phyloP scores from a whole-genome alignment of 2,329 filamentous ascomycete genomes.

The Thielaviopsis euricoi region DNA sequence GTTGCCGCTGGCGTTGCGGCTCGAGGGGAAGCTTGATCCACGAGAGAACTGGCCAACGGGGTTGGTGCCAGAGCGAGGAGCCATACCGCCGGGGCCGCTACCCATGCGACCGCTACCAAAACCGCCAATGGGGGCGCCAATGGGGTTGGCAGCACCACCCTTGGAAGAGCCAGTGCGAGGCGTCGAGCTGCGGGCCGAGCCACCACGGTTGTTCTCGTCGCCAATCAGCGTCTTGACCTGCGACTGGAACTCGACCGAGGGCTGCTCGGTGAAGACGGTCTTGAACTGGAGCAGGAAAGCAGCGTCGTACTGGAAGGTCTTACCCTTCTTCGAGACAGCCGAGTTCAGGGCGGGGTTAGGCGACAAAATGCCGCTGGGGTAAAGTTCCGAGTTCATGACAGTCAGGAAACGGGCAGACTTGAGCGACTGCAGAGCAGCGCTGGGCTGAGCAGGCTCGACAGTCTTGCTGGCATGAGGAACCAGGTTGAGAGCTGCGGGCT shows the following conservation, averaged over 20 bases:
- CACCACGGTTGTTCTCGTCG: slow-evolving; percentile 27
- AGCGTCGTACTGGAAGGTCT: slow-evolving; percentile 85
- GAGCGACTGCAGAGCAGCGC: slow-evolving; percentile 80
- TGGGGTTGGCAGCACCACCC: slow-evolving; percentile 24
- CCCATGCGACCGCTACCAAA: slow-evolving; percentile 10
- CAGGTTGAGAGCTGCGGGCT: slow-evolving; percentile 80
- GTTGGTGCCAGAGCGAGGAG: slow-evolving; percentile 7
- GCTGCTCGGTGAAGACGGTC: slow-evolving; percentile 89
- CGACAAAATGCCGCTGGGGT: slow-evolving; percentile 69
- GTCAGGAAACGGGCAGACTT: slow-evolving; percentile 81
- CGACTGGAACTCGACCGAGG: slow-evolving; percentile 79
- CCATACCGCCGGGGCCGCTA: neutral
- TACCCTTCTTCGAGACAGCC: slow-evolving; percentile 61
- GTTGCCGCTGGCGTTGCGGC: slow-evolving; percentile 30
- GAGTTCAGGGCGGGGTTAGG: slow-evolving; percentile 84
- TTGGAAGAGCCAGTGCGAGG: slow-evolving; percentile 32
- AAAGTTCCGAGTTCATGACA: slow-evolving; percentile 61
- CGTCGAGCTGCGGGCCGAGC: slow-evolving; percentile 41
- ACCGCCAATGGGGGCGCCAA: slow-evolving; percentile 38
- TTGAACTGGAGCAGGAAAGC: slow-evolving; percentile 95
- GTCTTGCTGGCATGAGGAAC: slow-evolving; percentile 65
- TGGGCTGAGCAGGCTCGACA: slow-evolving; percentile 82
- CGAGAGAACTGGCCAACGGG: slow-evolving; percentile 8
- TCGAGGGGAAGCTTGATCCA: slow-evolving; percentile 40
- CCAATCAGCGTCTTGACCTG: slow-evolving; percentile 80